phyloP scores from a whole-genome alignment of 1,139 yeast genomes.

The Meyerozyma guilliermondii region DNA sequence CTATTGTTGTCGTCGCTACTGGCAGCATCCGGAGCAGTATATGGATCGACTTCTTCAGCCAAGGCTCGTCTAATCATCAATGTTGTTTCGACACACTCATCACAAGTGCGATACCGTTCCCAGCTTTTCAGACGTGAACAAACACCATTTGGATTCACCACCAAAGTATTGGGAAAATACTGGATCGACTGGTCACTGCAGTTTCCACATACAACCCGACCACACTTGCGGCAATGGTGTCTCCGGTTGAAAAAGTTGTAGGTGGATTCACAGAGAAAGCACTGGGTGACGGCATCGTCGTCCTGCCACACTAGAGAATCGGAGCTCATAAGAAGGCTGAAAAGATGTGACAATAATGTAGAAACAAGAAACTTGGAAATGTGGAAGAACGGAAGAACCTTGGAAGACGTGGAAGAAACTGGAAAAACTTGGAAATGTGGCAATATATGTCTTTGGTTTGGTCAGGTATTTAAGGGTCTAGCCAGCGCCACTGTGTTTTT shows the following conservation, averaged over 20 bases:
- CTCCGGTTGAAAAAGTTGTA: constrained; percentile 72
- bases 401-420: no score
- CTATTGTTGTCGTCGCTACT: constrained; percentile 9
- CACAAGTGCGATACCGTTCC: constrained; percentile 60
- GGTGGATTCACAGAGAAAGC: constrained; percentile 53
- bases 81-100: constrained; percentile 61
- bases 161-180: constrained; percentile 37
- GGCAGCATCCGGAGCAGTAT: constrained; percentile 3
- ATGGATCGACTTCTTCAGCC: constrained; percentile 3
- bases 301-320: constrained; percentile 69
- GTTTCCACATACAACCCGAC: constrained; percentile 65
- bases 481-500: no score
- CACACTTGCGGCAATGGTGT: constrained; percentile 91
- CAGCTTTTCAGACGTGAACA: constrained; percentile 21
- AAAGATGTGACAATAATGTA: no score
- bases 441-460: no score
- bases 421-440: no score
- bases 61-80: constrained; percentile 50
- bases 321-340: not conserved
- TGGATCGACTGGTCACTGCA: constrained; percentile 50
- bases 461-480: no score
- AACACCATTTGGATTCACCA: constrained; percentile 25
- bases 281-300: constrained; percentile 55
- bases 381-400: no score
- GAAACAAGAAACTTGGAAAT: no score